A percentile compares a stretch with the other conserved stretches of the same genome.
Evolutionary conservation across 1,284 basidiomycete genomes (phyloP).

Genomic region (Ceratobasidium sp.): DNA sequence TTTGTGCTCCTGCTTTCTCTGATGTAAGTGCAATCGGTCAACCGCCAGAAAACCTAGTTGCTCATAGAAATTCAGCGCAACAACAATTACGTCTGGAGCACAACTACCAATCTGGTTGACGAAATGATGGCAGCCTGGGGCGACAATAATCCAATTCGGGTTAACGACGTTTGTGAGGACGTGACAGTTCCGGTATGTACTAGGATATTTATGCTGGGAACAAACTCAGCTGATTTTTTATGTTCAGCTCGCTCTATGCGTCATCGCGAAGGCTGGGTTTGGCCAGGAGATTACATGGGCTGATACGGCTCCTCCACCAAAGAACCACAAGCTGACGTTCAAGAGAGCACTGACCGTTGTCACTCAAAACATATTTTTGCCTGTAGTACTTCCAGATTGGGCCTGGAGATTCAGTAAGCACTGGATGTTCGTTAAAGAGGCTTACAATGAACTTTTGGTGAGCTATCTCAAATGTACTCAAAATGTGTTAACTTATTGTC

Average conservation of each 20-base stretch:
- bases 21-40: constrained; percentile 5
- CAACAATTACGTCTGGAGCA: constrained; percentile 6
- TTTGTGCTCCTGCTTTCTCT: constrained; percentile 36
- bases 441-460: constrained; percentile 1
- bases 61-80: not conserved
- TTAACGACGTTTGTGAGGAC: not conserved
- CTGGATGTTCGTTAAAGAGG: not conserved
- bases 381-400: constrained; percentile 17
- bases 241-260: constrained; percentile 29
- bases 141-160: not conserved
- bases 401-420: constrained; percentile 2
- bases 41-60: not conserved
- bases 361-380: constrained; percentile 38
- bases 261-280: constrained; percentile 41
- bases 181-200: not conserved
- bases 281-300: constrained; percentile 38
- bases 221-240: constrained; percentile 42
- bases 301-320: constrained; percentile 40
- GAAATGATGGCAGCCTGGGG: constrained; percentile 2
- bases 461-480: not conserved
- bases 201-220: not conserved
- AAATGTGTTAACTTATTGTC: no score
- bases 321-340: constrained; percentile 34
- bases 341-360: constrained; percentile 18
- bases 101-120: not conserved